Conservation (phyloP, 352 stramenopile species). For the Pythium brachiatum region DNA sequence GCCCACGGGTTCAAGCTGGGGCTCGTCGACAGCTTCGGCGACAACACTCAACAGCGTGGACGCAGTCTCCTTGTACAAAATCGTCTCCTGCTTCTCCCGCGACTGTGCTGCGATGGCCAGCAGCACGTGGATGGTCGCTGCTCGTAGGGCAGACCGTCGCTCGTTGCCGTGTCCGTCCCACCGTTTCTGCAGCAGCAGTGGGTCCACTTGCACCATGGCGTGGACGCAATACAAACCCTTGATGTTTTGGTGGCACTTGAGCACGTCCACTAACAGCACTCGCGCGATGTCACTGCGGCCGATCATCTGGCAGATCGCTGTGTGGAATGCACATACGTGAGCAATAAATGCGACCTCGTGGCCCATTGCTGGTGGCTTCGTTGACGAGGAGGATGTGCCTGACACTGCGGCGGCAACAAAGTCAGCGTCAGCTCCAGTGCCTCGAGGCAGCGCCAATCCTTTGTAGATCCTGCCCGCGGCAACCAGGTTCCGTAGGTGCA, state of each 20-base stretch:
- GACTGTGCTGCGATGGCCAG: constrained; percentile 27
- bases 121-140: constrained; percentile 32
- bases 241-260: constrained; percentile 39
- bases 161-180: constrained; percentile 35
- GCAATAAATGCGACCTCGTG: constrained; percentile 42
- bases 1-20: background rate
- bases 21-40: constrained; percentile 28
- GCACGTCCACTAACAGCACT: constrained; percentile 45
- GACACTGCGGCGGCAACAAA: background rate
- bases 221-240: constrained; percentile 40
- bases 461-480: constrained; percentile 1
- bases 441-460: background rate
- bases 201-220: constrained; percentile 36
- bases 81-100: constrained; percentile 27
- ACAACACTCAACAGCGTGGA: constrained; percentile 37
- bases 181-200: constrained; percentile 30
- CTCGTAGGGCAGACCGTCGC: constrained; percentile 25
- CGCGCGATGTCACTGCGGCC: constrained; percentile 26
- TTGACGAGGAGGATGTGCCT: background rate
- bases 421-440: background rate
- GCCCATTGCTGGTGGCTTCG: constrained; percentile 6
- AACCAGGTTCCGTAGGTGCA: constrained; percentile 4
- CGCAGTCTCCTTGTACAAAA: constrained; percentile 33
- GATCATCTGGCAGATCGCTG: constrained; percentile 30
- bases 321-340: constrained; percentile 40